Conservation (phyloP, 2,329 filamentous ascomycete genomes). For the Nigrospora sphaerica region DNA sequence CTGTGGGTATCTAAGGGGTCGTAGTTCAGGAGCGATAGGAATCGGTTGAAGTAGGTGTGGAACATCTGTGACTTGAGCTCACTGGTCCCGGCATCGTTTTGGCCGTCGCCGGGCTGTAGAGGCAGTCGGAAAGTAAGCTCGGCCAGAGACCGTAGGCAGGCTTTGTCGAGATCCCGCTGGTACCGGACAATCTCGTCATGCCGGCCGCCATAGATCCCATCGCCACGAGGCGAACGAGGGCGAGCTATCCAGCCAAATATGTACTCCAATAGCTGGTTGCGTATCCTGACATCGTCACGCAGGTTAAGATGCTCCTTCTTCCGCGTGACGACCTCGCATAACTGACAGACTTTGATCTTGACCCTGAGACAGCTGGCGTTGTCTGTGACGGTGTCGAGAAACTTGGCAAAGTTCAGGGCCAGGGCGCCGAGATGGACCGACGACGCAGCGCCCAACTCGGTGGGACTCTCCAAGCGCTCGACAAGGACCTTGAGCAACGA, state of each 20-base stretch:
- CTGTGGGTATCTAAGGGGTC: conserved; percentile 39
- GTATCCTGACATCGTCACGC: conserved; percentile 60
- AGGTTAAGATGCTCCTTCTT: conserved; percentile 63
- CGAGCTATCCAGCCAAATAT: conserved; percentile 63
- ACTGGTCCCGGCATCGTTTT: conserved; percentile 59
- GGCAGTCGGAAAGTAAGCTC: conserved; percentile 61
- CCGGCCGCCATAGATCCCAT: conserved; percentile 33
- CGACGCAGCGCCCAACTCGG: conserved; percentile 54
- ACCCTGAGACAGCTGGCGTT: conserved; percentile 50
- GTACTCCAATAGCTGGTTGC: conserved; percentile 62
- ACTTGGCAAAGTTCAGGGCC: conserved; percentile 60
- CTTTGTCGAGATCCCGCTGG: conserved; percentile 59
- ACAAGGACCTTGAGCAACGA: conserved; percentile 57
- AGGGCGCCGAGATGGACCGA: conserved; percentile 58
- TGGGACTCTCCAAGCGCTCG: conserved; percentile 55
- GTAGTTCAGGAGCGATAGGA: conserved; percentile 57
- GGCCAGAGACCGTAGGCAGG: conserved; percentile 58
- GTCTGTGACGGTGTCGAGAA: conserved; percentile 52
- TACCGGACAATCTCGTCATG: conserved; percentile 51
- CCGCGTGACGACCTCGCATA: conserved; percentile 58
- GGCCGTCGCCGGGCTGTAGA: conserved; percentile 57
- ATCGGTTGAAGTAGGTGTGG: conserved; percentile 63
- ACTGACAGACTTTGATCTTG: conserved; percentile 62
- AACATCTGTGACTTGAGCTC: conserved; percentile 67
- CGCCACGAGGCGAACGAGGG: conserved; percentile 43